Evolutionary conservation across 1,284 basidiomycete species (phyloP).

Genomic region (Crucibulum cyathiforme): DNA sequence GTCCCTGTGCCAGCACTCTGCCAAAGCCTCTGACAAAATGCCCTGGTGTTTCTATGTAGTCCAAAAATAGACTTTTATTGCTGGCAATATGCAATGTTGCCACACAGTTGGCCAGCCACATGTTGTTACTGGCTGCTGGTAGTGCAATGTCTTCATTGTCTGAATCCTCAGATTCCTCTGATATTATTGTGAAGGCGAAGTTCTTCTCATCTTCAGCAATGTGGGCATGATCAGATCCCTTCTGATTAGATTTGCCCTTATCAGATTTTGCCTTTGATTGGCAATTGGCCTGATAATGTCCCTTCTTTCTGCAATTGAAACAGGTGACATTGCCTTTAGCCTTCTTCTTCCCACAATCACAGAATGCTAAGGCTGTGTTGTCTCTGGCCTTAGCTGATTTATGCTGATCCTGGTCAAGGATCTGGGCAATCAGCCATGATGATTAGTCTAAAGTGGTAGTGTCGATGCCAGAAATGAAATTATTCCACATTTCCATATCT

Average conservation of each 20-base stretch:
- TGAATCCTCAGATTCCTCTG: too few species aligned
- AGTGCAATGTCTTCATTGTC: neutral
- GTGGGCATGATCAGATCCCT: neutral
- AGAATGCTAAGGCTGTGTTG: neutral
- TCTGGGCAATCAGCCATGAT: neutral
- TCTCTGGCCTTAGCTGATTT: neutral
- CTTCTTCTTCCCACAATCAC: neutral
- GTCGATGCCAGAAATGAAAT: neutral
- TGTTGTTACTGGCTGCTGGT: neutral
- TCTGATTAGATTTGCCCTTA: neutral
- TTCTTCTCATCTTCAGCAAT: neutral
- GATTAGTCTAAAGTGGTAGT: neutral
- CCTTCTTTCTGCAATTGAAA: neutral
- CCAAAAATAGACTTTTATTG: too few species aligned
- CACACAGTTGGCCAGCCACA: neutral
- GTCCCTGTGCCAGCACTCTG: too few species aligned
- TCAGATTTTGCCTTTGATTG: slow-evolving; percentile 13
- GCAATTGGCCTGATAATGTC: neutral
- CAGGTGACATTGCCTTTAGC: neutral
- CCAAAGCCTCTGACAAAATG: too few species aligned
- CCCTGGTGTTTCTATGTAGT: too few species aligned
- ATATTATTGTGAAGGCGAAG: neutral
- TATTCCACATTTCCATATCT: neutral
- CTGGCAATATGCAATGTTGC: neutral
- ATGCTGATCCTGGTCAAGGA: neutral